These are phyloP conservation scores for Zizania latifolia DNA, from an alignment of 176 grass and related monocot genomes.

Conservation along the genomic window DNA sequence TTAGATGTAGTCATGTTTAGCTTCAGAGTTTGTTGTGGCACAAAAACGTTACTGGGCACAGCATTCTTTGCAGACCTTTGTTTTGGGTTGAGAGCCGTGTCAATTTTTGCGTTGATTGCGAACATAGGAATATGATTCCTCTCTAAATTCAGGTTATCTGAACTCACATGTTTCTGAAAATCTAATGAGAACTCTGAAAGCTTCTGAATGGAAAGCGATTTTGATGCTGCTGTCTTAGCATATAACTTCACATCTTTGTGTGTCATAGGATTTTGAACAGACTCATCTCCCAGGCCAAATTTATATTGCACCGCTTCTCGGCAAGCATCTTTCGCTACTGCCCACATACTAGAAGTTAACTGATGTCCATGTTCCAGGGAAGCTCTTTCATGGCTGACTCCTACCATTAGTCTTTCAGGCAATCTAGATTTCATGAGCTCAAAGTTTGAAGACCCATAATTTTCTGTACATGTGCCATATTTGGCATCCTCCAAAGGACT, in stretches of 20 bases:
- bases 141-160: conserved; percentile 29
- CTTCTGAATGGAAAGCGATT: conserved; percentile 41
- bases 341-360: conserved; percentile 21
- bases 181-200: conserved; percentile 25
- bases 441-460: background rate
- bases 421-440: conserved; percentile 36
- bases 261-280: conserved; percentile 19
- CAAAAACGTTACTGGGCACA: conserved; percentile 21
- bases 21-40: conserved; percentile 32
- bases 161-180: conserved; percentile 31
- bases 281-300: conserved; percentile 12
- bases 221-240: conserved; percentile 28
- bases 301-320: conserved; percentile 15
- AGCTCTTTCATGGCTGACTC: conserved; percentile 26
- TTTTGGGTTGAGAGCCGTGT: conserved; percentile 40
- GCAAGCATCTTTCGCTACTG: background rate
- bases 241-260: conserved; percentile 34
- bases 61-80: background rate
- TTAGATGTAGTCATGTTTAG: conserved; percentile 21
- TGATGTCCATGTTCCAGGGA: conserved; percentile 3
- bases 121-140: conserved; percentile 57
- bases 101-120: conserved; percentile 46
- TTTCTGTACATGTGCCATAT: conserved; percentile 2
- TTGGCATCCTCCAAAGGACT: background rate
- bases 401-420: conserved; percentile 36